These are phyloP conservation scores for Calonectria naviculata DNA, from an alignment of 2,329 filamentous ascomycete genomes.

Conservation along the genomic window DNA sequence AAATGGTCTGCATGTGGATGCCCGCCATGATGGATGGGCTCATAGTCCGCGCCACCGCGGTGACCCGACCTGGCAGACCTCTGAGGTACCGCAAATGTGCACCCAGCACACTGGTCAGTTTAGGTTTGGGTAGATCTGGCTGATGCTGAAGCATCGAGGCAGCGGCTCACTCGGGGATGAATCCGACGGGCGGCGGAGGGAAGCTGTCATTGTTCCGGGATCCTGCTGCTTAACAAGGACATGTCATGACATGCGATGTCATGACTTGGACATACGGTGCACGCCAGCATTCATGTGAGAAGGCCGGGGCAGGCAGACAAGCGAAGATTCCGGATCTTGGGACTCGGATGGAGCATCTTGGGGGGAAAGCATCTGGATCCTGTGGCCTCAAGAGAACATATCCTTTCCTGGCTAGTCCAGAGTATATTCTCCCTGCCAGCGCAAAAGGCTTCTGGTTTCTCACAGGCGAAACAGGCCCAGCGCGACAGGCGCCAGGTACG, in stretches of 20 bases:
- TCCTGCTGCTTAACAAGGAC: conserved; percentile 28
- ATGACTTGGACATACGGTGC: conserved; percentile 26
- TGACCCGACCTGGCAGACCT: conserved; percentile 26
- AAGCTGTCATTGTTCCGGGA: conserved; percentile 25
- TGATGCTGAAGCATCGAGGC: conserved; percentile 9
- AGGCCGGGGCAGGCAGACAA: conserved; percentile 25
- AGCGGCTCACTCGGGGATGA: conserved; percentile 19
- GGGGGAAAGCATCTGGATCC: conserved; percentile 22
- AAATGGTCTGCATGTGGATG: conserved; percentile 27
- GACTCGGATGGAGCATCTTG: conserved; percentile 25
- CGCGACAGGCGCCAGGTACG: conserved; percentile 11
- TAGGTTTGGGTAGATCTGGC: conserved; percentile 1
- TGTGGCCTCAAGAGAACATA: conserved; percentile 34
- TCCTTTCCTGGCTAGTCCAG: conserved; percentile 2
- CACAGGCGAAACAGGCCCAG: background rate
- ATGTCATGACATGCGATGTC: conserved; percentile 31
- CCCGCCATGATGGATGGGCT: conserved; percentile 29
- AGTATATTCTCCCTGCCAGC: background rate
- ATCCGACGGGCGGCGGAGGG: conserved; percentile 34
- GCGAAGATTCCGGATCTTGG: conserved; percentile 32
- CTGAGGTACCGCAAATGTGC: conserved; percentile 22
- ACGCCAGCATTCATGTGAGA: conserved; percentile 14
- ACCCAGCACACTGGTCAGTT: conserved; percentile 20
- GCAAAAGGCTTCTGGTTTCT: background rate
- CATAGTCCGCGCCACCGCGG: conserved; percentile 36